Evolutionary conservation across 164 flowering plant genomes (phyloP).

Genomic region (Saururus chinensis): DNA sequence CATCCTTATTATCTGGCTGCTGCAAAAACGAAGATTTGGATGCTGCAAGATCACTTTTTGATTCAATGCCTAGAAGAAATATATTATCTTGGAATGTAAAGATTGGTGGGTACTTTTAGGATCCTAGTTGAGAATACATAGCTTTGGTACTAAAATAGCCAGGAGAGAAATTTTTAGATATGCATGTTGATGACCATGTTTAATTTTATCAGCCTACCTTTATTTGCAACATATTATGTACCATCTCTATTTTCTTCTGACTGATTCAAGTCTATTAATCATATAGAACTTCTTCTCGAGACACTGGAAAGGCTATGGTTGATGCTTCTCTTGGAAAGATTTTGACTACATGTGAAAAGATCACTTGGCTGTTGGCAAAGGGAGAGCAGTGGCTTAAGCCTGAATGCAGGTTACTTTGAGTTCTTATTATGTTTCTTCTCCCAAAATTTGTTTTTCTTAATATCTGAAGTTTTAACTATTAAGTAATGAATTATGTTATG

Average conservation of each 20-base stretch:
- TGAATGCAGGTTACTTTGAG: conserved; percentile 58
- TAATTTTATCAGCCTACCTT: too few relatives aligned
- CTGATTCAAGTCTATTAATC: conserved; percentile 4
- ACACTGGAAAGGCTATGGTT: conserved; percentile 97
- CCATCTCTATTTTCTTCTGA: neutral
- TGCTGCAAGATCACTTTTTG: conserved; percentile 49
- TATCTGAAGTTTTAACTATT: neutral
- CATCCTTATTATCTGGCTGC: conserved; percentile 60
- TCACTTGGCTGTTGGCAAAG: conserved; percentile 93
- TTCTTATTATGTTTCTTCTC: neutral
- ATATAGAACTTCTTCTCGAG: conserved; percentile 79
- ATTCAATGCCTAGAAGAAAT: conserved; percentile 54
- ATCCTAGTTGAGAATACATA: conserved; percentile 3
- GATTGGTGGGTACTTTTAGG: conserved; percentile 62
- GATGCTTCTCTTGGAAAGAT: conserved; percentile 98
- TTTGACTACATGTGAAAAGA: conserved; percentile 98
- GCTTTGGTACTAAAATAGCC: too few relatives aligned
- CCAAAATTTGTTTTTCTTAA: neutral
- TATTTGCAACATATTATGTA: neutral
- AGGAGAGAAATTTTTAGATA: neutral
- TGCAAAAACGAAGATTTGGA: conserved; percentile 39
- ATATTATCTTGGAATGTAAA: too few relatives aligned
- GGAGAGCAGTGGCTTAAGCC: conserved; percentile 97
- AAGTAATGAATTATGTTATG: neutral
- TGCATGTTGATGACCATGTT: too few relatives aligned